Evolutionary conservation across 179 eudicot species (phyloP).

Genomic region (Amaranthus tricolor): DNA sequence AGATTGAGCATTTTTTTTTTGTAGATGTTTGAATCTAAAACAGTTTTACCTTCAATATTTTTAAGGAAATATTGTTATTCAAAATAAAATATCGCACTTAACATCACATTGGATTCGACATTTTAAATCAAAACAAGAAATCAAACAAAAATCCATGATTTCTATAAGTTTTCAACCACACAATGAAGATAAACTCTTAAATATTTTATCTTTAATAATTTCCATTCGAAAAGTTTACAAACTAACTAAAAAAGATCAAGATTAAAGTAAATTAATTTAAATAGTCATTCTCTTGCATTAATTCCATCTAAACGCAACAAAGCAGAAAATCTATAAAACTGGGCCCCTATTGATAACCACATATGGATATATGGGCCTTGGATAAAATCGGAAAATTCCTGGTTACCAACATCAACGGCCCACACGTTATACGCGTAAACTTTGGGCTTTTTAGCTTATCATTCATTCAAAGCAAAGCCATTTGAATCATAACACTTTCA

Average conservation of each 20-base stretch:
- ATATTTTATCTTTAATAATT: not conserved
- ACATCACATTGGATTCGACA: too few relatives aligned
- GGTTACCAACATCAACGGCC: slow-evolving; percentile 20
- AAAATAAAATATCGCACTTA: too few relatives aligned
- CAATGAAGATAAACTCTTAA: slow-evolving; percentile 15
- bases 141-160: not conserved
- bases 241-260: not conserved
- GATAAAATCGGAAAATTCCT: slow-evolving; percentile 1
- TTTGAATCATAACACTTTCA: not conserved
- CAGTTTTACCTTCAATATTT: too few relatives aligned
- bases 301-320: slow-evolving; percentile 1
- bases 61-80: too few relatives aligned
- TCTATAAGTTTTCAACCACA: slow-evolving; percentile 15
- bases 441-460: slow-evolving; percentile 17
- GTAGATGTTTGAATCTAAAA: too few relatives aligned
- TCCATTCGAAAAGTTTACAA: not conserved
- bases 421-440: slow-evolving; percentile 31
- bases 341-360: slow-evolving; percentile 18
- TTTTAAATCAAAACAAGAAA: too few relatives aligned
- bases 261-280: not conserved
- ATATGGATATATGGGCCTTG: slow-evolving; percentile 18
- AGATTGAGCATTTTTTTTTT: too few relatives aligned
- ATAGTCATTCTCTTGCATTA: slow-evolving; percentile 14
- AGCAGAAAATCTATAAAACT: not conserved
- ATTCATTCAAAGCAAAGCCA: not conserved